Percentiles rank a stretch among this genome's conserved stretches.
Conservation (phyloP, 2,329 filamentous ascomycete species). For the Trichoderma harzianum region DNA sequence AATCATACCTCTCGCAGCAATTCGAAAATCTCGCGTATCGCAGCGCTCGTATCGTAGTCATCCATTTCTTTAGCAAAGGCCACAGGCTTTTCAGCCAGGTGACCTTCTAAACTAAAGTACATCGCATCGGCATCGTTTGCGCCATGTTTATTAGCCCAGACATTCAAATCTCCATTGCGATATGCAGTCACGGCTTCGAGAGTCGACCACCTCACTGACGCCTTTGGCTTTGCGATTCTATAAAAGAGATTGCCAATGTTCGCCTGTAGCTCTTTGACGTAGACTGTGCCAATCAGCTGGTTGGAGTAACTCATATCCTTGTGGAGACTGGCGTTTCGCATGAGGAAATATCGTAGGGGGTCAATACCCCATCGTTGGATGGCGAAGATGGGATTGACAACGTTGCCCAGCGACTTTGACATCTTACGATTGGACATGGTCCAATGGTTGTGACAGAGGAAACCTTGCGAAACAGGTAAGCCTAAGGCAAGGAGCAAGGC, state of each 20-base stretch:
- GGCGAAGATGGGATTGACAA: constrained; percentile 90
- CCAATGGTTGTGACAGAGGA: constrained; percentile 94
- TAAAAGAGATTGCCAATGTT: constrained; percentile 78
- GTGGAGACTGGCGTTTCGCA: constrained; percentile 71
- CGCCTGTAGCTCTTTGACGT: constrained; percentile 74
- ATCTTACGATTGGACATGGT: constrained; percentile 89
- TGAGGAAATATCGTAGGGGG: constrained; percentile 83
- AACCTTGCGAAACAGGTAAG: constrained; percentile 71
- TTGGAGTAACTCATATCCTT: constrained; percentile 87
- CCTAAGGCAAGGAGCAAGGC: constrained; percentile 88
- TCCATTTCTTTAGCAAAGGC: constrained; percentile 56
- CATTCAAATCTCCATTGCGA: constrained; percentile 27
- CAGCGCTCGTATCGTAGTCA: constrained; percentile 59
- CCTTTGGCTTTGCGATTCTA: constrained; percentile 64
- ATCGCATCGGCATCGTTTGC: not conserved
- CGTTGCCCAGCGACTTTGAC: constrained; percentile 93
- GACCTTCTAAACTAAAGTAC: constrained; percentile 28
- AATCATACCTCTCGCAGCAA: constrained; percentile 54
- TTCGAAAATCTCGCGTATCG: constrained; percentile 62
- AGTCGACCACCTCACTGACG: constrained; percentile 57
- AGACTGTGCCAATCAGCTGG: constrained; percentile 66
- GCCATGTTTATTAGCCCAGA: not conserved
- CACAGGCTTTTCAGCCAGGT: constrained; percentile 22
- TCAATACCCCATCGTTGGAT: constrained; percentile 86
- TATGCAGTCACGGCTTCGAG: constrained; percentile 49